Base-by-base conservation (phyloP, 2,329 filamentous ascomycete species). In the Colletotrichum shisoi region DNA sequence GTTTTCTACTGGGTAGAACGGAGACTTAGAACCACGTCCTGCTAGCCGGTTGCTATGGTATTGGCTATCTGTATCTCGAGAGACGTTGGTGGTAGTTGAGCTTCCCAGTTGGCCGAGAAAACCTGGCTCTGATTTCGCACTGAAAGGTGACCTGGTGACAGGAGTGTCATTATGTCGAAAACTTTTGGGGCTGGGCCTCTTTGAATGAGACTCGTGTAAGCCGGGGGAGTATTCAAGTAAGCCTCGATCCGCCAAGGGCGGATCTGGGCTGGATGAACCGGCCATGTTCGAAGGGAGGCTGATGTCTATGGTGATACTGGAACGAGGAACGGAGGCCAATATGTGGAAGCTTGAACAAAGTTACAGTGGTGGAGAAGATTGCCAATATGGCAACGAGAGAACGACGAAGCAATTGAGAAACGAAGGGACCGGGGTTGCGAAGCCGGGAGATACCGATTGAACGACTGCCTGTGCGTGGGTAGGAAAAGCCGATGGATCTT, bases 211-310 rank as follows among this genome's bases (percentile, higher is more conserved):
- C 34, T 40, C 37, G 11, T 19, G 11, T 27, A 19, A 11, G 13
- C 8, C 13, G 1, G 19, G 11, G 24, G 45, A n/a, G 9, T 27
- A 24, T 13, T 19, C 12, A 12, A 6, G 3, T 12, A 7, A 19
- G 44, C 3, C 11, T 4, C 15, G 34, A 27, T 59, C 21, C 15
- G 6, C 6, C 15, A 21, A 31, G 8, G 56, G 59, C 31, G 40
- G 15, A 46, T 57, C 49, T 17, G 40, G 49, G 17, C 49, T 57
- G 59, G 59, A 62, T 56, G 15, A 12, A 6, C 12, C n/a, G 15
- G 19, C 15, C 59, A 62, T 62, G 9, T 8, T 21, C 3, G 27
- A 15, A n/a, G 15, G 2, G 31, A n/a, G 19, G 27, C 12, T 11
- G 31, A 39, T 19, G 31, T 19, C 39, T 31, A 11, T 3, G 24